Conservation (phyloP, 129 eudicot genomes). For the Oenanthe sinensis region DNA sequence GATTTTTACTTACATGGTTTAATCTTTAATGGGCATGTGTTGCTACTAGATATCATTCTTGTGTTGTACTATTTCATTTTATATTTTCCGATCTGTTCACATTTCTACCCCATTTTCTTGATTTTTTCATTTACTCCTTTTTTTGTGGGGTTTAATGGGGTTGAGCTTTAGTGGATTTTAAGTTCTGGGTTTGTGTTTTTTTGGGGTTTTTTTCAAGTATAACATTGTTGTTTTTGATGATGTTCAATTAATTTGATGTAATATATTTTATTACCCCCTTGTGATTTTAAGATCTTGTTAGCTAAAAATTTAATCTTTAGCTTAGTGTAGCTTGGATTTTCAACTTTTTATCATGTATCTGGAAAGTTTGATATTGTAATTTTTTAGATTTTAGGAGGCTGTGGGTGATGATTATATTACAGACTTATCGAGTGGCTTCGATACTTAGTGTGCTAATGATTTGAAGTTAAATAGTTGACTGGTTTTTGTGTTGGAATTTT, state of each 20-base stretch:
- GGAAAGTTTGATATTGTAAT: not conserved
- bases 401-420: not conserved
- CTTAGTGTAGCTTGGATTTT: not conserved
- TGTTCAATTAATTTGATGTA: not conserved
- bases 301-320: not conserved
- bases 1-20: not conserved
- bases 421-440: not conserved
- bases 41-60: not conserved
- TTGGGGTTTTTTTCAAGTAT: not conserved
- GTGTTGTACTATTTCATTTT: not conserved
- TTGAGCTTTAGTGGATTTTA: not conserved
- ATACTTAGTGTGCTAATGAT: not conserved
- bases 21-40: too few relatives aligned
- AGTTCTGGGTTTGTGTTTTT: not conserved
- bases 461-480: not conserved
- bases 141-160: too few relatives aligned
- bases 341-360: not conserved
- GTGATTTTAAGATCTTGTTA: not conserved
- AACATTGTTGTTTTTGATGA: not conserved
- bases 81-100: not conserved
- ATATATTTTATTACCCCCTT: not conserved
- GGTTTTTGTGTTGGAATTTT: not conserved
- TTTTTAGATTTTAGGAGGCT: not conserved
- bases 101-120: not conserved
- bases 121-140: not conserved